phyloP scores from a whole-genome alignment of 106 monocot species.

The Apostasia shenzhenica region DNA sequence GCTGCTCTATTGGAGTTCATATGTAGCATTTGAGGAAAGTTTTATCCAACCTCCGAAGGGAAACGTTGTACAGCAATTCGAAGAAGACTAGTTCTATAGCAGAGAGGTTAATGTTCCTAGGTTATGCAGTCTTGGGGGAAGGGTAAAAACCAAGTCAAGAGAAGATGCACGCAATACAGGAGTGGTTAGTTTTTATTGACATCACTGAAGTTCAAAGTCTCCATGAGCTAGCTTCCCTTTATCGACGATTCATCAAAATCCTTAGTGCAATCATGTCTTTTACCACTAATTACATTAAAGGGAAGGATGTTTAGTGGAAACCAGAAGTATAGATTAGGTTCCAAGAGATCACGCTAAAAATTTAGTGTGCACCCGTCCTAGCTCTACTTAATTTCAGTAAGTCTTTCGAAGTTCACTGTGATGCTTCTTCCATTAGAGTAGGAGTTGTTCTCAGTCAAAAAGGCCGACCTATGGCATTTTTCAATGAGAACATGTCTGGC shows the following conservation, averaged over 20 bases:
- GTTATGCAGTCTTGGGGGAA: not conserved
- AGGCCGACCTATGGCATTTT: not conserved
- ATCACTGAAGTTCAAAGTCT: constrained; percentile 10
- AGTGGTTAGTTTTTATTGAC: constrained; percentile 3
- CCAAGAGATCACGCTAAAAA: not conserved
- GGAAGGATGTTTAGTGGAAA: not conserved
- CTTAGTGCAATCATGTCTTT: constrained; percentile 12
- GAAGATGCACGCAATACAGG: not conserved
- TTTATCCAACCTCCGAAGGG: not conserved
- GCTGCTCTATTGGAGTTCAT: not conserved
- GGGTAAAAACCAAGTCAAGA: not conserved
- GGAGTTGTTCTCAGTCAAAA: constrained; percentile 3
- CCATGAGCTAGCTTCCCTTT: constrained; percentile 15
- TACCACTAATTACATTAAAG: constrained; percentile 1
- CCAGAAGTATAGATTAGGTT: not conserved
- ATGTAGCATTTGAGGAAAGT: not conserved
- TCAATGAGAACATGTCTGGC: constrained; percentile 11
- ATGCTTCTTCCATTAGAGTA: constrained; percentile 11
- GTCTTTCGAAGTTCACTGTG: constrained; percentile 2
- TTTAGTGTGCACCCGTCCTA: not conserved
- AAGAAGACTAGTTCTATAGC: constrained; percentile 8
- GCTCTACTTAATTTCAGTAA: not conserved
- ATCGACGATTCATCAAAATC: constrained; percentile 1
- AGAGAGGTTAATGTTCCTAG: not conserved
- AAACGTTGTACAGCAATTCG: not conserved